Evolutionary conservation across 2,329 filamentous ascomycete species (phyloP).

Genomic region (Xylogone sp.): DNA sequence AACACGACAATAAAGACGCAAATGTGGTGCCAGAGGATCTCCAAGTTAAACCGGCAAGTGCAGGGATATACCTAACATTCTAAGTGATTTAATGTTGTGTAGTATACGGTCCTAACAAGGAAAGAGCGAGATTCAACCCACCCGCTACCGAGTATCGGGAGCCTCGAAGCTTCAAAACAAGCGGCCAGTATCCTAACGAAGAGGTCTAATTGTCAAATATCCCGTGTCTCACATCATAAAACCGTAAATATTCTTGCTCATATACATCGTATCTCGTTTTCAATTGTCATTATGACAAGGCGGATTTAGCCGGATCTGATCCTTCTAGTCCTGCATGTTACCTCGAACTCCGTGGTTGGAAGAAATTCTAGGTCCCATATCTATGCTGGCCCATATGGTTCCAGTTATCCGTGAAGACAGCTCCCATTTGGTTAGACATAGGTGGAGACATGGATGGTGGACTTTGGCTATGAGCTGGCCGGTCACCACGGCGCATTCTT

Average conservation of each 20-base stretch:
- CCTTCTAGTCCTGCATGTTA: conserved; percentile 14
- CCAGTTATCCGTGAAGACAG: background rate
- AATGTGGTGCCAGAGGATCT: no score
- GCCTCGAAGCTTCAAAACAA: background rate
- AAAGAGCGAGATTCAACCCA: background rate
- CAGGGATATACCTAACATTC: background rate
- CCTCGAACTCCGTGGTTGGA: background rate
- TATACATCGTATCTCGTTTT: no score
- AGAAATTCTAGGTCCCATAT: background rate
- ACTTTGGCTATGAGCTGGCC: conserved; percentile 16
- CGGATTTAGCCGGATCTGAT: conserved; percentile 24
- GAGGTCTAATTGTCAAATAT: no score
- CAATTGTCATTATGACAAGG: no score
- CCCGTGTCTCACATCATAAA: no score
- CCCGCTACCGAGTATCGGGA: background rate
- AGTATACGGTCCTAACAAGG: background rate
- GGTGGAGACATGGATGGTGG: conserved; percentile 2
- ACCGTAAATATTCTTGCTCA: no score
- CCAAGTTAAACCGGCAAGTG: background rate
- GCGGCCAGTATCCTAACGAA: background rate
- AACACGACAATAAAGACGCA: no score
- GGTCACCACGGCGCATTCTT: conserved; percentile 27
- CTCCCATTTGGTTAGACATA: background rate
- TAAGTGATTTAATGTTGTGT: background rate
- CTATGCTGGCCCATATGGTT: conserved; percentile 1